phyloP scores from a whole-genome alignment of 306 rosid species.

The Vigna hirtella region DNA sequence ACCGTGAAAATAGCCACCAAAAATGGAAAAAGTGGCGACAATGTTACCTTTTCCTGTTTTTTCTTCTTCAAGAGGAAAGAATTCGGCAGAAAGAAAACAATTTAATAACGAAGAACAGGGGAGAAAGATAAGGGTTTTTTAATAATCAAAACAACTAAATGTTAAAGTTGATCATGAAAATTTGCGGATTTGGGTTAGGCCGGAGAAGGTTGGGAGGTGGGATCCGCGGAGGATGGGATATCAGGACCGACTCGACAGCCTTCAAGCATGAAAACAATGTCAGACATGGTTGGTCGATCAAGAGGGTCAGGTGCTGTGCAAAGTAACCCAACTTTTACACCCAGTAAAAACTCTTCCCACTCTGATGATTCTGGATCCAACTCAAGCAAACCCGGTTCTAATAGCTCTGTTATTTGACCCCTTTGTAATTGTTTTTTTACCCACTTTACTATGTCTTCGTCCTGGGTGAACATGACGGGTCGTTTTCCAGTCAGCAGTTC shows the following conservation, averaged over 20 bases:
- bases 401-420: conserved; percentile 85
- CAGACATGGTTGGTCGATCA: conserved; percentile 94
- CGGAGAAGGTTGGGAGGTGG: conserved; percentile 86
- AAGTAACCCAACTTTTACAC: conserved; percentile 90
- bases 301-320: conserved; percentile 94
- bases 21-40: conserved; percentile 5
- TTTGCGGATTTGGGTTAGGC: conserved; percentile 45
- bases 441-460: conserved; percentile 97
- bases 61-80: neutral
- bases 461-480: conserved; percentile 90
- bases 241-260: conserved; percentile 96
- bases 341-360: conserved; percentile 95
- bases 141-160: conserved; percentile 25
- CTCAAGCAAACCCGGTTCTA: conserved; percentile 93
- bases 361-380: conserved; percentile 95
- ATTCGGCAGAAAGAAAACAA: conserved; percentile 29
- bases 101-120: conserved; percentile 10
- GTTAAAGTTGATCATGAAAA: conserved; percentile 39
- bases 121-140: neutral
- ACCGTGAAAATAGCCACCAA: conserved; percentile 8
- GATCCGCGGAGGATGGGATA: conserved; percentile 88
- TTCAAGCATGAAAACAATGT: conserved; percentile 98
- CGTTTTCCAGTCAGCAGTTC: conserved; percentile 90
- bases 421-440: conserved; percentile 87
- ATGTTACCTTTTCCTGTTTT: neutral